Evolutionary conservation across 257 asterid species (phyloP), one percentile per base, ranked within the genome.

Genomic region (Solanum etuberosum): DNA sequence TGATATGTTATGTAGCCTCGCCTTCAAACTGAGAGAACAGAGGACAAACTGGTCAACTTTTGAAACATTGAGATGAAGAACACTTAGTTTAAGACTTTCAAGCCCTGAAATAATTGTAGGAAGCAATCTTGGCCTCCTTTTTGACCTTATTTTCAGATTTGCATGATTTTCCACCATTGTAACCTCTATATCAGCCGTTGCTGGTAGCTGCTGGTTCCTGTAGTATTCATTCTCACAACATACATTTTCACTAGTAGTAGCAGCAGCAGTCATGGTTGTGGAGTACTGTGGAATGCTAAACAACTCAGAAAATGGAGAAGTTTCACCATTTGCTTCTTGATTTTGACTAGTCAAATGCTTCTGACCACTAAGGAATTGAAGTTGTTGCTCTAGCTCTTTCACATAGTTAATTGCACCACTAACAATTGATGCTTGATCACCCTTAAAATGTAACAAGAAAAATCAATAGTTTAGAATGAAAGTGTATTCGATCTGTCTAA

Each of bases 131-230:
- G 90, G 89, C 85, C 90, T 76, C 51, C 74, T 89, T 51, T 68
- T 86, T 12, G 91, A 89, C 42, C 91, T 89, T 16, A 90, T 86
- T 77, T 90, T 91, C 37, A 91, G 87, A 77, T 90, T 90, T 32
- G 91, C 93, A 83, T 91, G 90, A 35, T 76, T 90, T 37, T 91
- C 92, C 81, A 91, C 93, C 90, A 91, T 91, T 40, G 93, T 90
- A 12, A 89, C 93, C 72, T 91, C 91, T 35, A 91, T 85, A 84
- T 91, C 93, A 31, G 93, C 91, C n/a, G 83, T 85, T 12, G 89
- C 88, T 6, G 80, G 72, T 21, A 32, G 25, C 57, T 78, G 88
- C 83, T 76, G 46, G n/a, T 63, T 67, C 63, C 12, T 74, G 0
- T 83, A 88, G 25, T 70, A 59, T 81, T 71, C 78, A 21, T 46